These are phyloP conservation scores for Aristolochia fimbriata DNA, from an alignment of 164 flowering plant genomes.

Conservation along the genomic window DNA sequence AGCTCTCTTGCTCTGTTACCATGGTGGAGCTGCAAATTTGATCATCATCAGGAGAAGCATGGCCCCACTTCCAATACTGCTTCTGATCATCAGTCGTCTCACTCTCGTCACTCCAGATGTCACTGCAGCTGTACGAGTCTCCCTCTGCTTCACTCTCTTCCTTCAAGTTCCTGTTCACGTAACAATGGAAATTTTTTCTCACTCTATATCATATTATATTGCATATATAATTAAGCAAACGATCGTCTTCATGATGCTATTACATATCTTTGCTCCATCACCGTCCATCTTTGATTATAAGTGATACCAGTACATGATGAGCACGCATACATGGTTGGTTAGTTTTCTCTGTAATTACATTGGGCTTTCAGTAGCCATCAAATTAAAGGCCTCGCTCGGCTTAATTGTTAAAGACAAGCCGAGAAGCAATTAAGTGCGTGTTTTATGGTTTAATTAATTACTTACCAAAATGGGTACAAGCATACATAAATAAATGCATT, in stretches of 20 bases:
- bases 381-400: too few species aligned
- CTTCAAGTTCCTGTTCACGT: slow-evolving; percentile 20
- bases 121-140: slow-evolving; percentile 44
- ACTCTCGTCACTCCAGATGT: slow-evolving; percentile 71
- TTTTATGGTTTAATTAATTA: too few species aligned
- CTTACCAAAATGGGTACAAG: too few species aligned
- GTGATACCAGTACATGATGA: not conserved
- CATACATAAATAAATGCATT: too few species aligned
- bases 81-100: slow-evolving; percentile 52
- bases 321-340: not conserved
- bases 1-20: slow-evolving; percentile 46
- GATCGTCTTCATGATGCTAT: not conserved
- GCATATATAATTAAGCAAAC: not conserved
- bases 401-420: too few species aligned
- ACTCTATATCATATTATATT: not conserved
- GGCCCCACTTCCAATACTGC: slow-evolving; percentile 57
- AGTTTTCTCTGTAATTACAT: not conserved
- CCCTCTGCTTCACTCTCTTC: slow-evolving; percentile 70
- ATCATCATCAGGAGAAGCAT: slow-evolving; percentile 17
- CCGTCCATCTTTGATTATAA: not conserved
- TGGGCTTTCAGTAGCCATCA: too few species aligned
- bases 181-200: not conserved
- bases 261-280: not conserved
- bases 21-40: slow-evolving; percentile 2
- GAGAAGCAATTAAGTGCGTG: too few species aligned